A percentile compares a stretch with the other conserved stretches of the same genome.
phyloP scores from a whole-genome alignment of 1,139 yeast genomes.

The Pichia sp. region DNA sequence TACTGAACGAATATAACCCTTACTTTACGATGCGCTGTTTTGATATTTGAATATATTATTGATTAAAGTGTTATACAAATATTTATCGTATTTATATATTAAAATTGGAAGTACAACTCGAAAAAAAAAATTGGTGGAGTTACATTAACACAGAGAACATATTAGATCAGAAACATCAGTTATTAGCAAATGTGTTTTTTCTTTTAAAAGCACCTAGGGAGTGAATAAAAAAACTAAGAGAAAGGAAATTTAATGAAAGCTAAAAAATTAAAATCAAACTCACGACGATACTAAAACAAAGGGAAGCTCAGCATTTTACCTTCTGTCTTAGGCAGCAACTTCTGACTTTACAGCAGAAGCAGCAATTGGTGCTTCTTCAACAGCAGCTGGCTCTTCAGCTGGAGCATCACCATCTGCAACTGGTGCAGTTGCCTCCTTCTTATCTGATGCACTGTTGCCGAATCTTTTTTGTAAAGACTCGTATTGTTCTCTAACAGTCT shows the following conservation, averaged over 20 bases:
- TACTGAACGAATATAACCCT: not conserved
- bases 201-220: not conserved
- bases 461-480: slow-evolving; percentile 31
- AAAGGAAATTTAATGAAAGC: not conserved
- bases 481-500: slow-evolving; percentile 30
- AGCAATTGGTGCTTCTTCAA: slow-evolving; percentile 7
- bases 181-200: not conserved
- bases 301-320: slow-evolving; percentile 1
- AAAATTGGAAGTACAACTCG: not conserved
- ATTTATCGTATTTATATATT: not conserved
- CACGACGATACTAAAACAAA: not conserved
- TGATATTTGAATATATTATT: slow-evolving; percentile 1
- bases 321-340: not conserved
- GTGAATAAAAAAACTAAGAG: not conserved
- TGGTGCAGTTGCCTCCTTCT: slow-evolving; percentile 14
- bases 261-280: slow-evolving; percentile 6
- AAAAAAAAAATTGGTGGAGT: not conserved
- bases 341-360: slow-evolving; percentile 8
- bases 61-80: slow-evolving; percentile 1
- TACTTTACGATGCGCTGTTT: not conserved
- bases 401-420: slow-evolving; percentile 7
- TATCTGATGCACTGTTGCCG: slow-evolving; percentile 15
- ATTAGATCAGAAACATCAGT: not conserved
- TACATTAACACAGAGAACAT: not conserved
- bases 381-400: slow-evolving; percentile 2